phyloP scores from a whole-genome alignment of 169 alveolate species.

The Amoebophrya sp. region DNA sequence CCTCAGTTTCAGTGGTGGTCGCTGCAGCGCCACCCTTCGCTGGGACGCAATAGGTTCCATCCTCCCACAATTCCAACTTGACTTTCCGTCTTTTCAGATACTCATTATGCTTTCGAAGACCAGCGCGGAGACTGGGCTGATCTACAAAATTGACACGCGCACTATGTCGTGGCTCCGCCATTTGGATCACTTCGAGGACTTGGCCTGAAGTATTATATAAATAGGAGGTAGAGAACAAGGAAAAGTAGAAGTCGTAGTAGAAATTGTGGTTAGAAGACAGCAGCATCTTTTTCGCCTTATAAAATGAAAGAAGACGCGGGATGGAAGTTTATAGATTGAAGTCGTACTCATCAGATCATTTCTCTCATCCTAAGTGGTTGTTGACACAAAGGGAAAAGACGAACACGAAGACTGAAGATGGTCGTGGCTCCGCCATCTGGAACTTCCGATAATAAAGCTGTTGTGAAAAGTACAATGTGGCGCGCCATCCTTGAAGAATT shows the following conservation, averaged over 20 bases:
- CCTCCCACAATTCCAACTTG: not conserved
- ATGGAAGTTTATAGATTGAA: not conserved
- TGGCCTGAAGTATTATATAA: not conserved
- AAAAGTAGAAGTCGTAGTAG: not conserved
- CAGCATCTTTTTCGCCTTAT: too few relatives aligned
- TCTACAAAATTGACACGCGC: not conserved
- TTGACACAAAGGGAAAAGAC: not conserved
- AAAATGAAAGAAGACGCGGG: not conserved
- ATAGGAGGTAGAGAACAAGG: not conserved
- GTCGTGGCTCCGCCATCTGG: not conserved
- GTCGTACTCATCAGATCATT: not conserved
- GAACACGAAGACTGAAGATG: not conserved
- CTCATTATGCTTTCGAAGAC: not conserved
- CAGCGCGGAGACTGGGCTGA: not conserved
- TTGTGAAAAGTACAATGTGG: not conserved
- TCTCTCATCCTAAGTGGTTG: not conserved
- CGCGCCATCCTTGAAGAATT: not conserved
- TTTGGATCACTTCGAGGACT: not conserved
- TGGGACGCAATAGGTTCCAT: too few relatives aligned
- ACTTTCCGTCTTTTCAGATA: conserved; percentile 6
- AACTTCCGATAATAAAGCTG: too few relatives aligned
- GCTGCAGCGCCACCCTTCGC: too few relatives aligned
- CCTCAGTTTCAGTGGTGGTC: too few relatives aligned
- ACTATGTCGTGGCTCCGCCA: not conserved
- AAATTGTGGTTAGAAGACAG: not conserved